Base-by-base conservation (phyloP, 2,329 filamentous ascomycete genomes). In the Colletotrichum euphorbiae region DNA sequence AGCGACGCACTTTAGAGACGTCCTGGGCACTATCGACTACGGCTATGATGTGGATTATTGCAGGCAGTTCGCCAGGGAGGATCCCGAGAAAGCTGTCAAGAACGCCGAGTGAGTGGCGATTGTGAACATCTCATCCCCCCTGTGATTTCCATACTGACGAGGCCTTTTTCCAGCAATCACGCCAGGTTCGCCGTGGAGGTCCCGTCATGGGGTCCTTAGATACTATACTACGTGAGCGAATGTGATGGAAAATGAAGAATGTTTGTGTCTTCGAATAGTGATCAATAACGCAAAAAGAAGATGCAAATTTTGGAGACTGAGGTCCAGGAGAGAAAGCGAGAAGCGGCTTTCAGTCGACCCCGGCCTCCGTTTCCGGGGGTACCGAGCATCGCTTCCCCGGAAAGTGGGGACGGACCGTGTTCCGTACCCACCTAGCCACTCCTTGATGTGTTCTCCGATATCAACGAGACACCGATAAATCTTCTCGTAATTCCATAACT, bases 351-450 rank as follows among this genome's bases (percentile, higher is more conserved):
- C 36, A 15, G 12, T 38, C 36, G 9, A 38, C 11, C 36, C 13
- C 13, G 9, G 13, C 36, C 1, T 36, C 48, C 48, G 15, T 51
- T 28, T 28, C 48, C 6, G 51, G 51, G 38, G 31, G 50, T 11
- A 6, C 15, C 36, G 46, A 36, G 33, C 11, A 15, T 51, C 46
- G 38, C 36, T 31, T 12, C 38, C n/a, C 46, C 36, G 24, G 11
- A 52, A 40, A 36, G 46, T 43, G 58, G 58, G 46, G 0, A 61
- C 58, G 58, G 58, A 1, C 58, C 58, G 46, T 61, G 58, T 61
- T 61, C 58, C 58, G 58, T 61, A 3, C 46, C 58, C 58, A 61
- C 46, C 21, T 43, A 19, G 15, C 13, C 28, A 45, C 28, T 38
- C 24, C 15, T 7, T 19, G 9, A 46, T 13, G 17, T 15, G 21